Evolutionary conservation across 2,329 filamentous ascomycete genomes (phyloP), one percentile per base, ranked within the genome.

Genomic region (Aspergillus viridinutans): DNA sequence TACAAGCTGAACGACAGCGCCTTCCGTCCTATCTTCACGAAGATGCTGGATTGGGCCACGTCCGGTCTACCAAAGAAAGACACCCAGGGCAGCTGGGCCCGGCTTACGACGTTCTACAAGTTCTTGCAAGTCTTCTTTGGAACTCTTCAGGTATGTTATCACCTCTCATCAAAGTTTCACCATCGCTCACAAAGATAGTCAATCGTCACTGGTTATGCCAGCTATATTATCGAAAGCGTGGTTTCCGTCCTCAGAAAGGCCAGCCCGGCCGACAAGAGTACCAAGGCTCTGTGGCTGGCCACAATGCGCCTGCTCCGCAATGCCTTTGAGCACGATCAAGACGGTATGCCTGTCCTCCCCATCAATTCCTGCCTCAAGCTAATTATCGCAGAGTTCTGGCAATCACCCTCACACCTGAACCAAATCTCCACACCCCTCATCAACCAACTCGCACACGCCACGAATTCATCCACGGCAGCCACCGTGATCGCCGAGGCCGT

Each of bases 1-100:
- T 91, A 96, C 79, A 97, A 97, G 80, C 84, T 99, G 60, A 97
- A 97, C 75, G 94, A 99, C 70, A 87, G 89, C 0, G 86, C 89
- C 0, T 99, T 99, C 85, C 84, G 92, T 12, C 95, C 94, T 0
- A 86, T 99, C 61, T 99, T 97, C 78, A 83, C 86, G 17, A 85
- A 88, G 62, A 78, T 97, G n/a, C 81, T 95, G 49, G 90, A 96
- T 56, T 97, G 92, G 89, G 83, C 89, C 0, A 81, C 79, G 20
- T 77, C 79, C 2, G 81, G 80, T 0, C 74, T 89, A 48, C 76
- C 86, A 20, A 86, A 87, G 76, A 83, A 81, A 58, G 87, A 91
- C 65, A 71, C 71, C 14, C 64, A 76, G 25, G 87, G 85, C 53
- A 82, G 80, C 60, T 74, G 81, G 2, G 76, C 86, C 50, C 85